phyloP scores from a whole-genome alignment of 1,284 basidiomycete species.

The Cryptococcus wingfieldii region DNA sequence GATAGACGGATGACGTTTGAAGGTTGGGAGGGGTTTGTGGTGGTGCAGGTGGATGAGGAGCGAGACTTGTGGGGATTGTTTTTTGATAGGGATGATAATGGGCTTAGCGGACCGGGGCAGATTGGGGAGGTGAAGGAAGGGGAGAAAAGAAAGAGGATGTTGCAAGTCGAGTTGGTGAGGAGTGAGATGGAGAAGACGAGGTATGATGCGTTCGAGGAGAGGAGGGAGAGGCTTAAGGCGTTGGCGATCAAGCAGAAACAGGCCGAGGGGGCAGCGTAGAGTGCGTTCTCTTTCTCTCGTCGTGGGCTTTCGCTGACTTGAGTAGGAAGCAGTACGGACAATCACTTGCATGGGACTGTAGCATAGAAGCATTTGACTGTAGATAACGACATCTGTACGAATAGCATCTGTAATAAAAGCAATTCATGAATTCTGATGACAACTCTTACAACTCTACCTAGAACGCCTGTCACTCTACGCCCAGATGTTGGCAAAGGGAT shows the following conservation, averaged over 20 bases:
- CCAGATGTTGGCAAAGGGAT: conserved; percentile 41
- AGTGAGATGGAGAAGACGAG: conserved; percentile 9
- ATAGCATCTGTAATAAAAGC: no score
- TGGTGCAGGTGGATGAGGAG: conserved; percentile 13
- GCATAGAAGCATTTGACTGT: no score
- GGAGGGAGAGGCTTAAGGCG: conserved; percentile 8
- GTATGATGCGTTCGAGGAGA: conserved; percentile 8
- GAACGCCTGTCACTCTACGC: conserved; percentile 2
- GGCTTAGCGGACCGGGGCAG: conserved; percentile 7
- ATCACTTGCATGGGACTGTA: no score
- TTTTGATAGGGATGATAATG: conserved; percentile 17
- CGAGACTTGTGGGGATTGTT: conserved; percentile 14
- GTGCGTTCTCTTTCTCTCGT: no score
- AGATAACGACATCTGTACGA: no score
- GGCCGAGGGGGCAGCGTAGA: neutral
- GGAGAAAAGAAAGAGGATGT: conserved; percentile 9
- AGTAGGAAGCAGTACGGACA: no score
- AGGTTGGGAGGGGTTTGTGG: conserved; percentile 19
- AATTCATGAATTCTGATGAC: no score
- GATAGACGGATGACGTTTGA: conserved; percentile 16
- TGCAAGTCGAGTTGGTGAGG: conserved; percentile 7
- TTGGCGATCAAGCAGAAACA: conserved; percentile 8
- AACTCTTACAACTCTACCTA: no score
- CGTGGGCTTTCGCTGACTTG: no score
- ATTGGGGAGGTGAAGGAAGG: conserved; percentile 11